A percentile compares a stretch with the other conserved stretches of the same genome.
Evolutionary conservation across 2,329 filamentous ascomycete genomes (phyloP).

Genomic region (Fusarium camptoceras): DNA sequence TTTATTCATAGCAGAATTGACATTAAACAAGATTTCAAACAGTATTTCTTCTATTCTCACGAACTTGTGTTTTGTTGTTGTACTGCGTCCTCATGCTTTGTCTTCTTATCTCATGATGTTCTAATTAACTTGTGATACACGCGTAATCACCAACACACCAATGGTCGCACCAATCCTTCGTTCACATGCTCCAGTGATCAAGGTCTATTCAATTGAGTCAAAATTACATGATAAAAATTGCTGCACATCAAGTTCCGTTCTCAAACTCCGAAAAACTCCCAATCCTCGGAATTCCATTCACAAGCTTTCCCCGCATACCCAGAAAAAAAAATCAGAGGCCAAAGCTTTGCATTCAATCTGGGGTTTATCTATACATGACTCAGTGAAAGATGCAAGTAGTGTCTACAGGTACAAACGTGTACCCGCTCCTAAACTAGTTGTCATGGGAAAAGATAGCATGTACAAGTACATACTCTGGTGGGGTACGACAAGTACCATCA

Average conservation of each 20-base stretch:
- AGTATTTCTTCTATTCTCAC: not conserved
- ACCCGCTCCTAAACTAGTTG: rapidly evolving
- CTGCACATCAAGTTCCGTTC: conserved; percentile 22
- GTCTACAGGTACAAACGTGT: not conserved
- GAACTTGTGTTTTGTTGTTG: not conserved
- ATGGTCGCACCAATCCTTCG: not conserved
- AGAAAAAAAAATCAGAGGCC: conserved; percentile 16
- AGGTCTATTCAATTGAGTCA: conserved; percentile 5
- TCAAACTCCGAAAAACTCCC: conserved; percentile 20
- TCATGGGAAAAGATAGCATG: conserved; percentile 34
- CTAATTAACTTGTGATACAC: not conserved
- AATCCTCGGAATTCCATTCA: conserved; percentile 26
- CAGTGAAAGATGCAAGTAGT: conserved; percentile 27
- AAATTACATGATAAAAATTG: conserved; percentile 21
- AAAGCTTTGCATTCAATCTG: conserved; percentile 11
- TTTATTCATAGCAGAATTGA: conserved; percentile 9
- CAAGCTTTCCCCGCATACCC: conserved; percentile 31
- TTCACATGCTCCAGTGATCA: not conserved
- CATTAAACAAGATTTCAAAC: not conserved
- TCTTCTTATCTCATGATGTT: conserved; percentile 18
- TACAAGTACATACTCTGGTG: not conserved
- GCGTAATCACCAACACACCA: not conserved
- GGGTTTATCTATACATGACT: conserved; percentile 39
- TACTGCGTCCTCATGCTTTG: not conserved
- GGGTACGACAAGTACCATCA: conserved; percentile 15